Evolutionary conservation across 805 yeast genomes (phyloP).

Genomic region (Barnettozyma pratensis): DNA sequence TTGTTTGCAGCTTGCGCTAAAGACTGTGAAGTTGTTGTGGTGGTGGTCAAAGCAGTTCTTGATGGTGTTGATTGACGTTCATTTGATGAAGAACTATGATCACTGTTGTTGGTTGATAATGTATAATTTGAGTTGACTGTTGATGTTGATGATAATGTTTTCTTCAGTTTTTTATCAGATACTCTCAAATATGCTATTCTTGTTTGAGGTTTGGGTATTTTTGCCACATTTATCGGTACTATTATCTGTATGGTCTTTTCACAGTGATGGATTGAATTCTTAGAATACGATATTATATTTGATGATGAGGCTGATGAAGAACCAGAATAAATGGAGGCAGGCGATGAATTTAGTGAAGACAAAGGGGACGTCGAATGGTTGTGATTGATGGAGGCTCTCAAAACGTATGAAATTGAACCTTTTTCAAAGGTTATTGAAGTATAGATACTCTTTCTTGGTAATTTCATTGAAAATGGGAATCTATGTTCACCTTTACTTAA

Average conservation of each 20-base stretch:
- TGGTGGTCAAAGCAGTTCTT: neutral
- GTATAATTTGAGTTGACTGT: constrained; percentile 31
- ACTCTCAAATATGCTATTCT: constrained; percentile 60
- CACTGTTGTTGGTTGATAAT: constrained; percentile 15
- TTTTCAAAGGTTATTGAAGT: constrained; percentile 79
- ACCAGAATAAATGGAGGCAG: constrained; percentile 17
- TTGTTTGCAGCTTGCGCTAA: constrained; percentile 1
- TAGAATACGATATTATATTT: constrained; percentile 11
- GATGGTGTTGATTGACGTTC: constrained; percentile 4
- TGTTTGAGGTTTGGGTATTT: constrained; percentile 60
- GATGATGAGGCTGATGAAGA: constrained; percentile 15
- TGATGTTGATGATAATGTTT: constrained; percentile 37
- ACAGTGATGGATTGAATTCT: constrained; percentile 36
- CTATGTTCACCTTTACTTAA: constrained; percentile 80
- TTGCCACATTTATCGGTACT: constrained; percentile 70
- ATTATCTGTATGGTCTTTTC: constrained; percentile 56
- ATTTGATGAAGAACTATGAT: constrained; percentile 18
- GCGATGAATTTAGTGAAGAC: constrained; percentile 17
- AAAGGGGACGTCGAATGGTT: constrained; percentile 13
- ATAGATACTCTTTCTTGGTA: constrained; percentile 69
- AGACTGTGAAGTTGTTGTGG: neutral
- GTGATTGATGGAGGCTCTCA: constrained; percentile 41
- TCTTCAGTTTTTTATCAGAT: constrained; percentile 36
- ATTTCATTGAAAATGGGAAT: constrained; percentile 77
- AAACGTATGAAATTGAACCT: constrained; percentile 69